Evolutionary conservation across 73 alveolate genomes (phyloP).

Genomic region (Uronychia binucleata): DNA sequence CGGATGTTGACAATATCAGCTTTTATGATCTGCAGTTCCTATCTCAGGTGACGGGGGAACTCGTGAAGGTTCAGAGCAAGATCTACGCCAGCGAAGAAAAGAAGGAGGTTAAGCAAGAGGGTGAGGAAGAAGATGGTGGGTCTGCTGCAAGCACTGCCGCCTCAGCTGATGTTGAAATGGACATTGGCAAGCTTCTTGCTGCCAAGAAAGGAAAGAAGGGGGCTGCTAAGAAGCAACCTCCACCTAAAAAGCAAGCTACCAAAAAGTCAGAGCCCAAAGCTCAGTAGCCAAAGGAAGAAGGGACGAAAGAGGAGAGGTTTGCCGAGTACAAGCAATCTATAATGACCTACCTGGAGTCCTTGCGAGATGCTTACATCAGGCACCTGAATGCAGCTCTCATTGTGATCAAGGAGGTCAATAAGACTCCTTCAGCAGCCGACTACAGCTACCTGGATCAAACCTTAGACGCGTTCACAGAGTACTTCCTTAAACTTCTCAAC

Average conservation of each 20-base stretch:
- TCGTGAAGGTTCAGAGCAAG: conserved; percentile 9
- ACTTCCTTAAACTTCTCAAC: conserved; percentile 34
- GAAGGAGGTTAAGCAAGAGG: conserved; percentile 14
- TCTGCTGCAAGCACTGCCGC: conserved; percentile 8
- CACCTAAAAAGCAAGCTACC: conserved; percentile 32
- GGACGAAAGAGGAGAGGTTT: conserved; percentile 13
- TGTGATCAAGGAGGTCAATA: conserved; percentile 22
- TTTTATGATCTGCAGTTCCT: conserved; percentile 49
- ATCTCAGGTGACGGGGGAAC: conserved; percentile 38
- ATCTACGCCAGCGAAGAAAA: neutral
- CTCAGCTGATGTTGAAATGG: conserved; percentile 6
- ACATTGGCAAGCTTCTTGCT: conserved; percentile 37
- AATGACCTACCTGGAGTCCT: neutral
- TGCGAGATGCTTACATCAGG: conserved; percentile 1
- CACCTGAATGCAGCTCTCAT: conserved; percentile 19
- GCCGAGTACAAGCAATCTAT: conserved; percentile 36
- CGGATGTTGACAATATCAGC: conserved; percentile 24
- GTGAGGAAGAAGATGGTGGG: neutral
- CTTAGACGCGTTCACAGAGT: conserved; percentile 2
- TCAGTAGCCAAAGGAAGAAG: conserved; percentile 10
- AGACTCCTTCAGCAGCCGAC: neutral
- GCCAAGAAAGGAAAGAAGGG: conserved; percentile 37
- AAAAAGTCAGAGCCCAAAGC: conserved; percentile 22
- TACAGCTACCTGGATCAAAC: conserved; percentile 36
- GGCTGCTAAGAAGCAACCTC: conserved; percentile 21